phyloP scores from a whole-genome alignment of 805 yeast species.

The Candida broadrunensis region DNA sequence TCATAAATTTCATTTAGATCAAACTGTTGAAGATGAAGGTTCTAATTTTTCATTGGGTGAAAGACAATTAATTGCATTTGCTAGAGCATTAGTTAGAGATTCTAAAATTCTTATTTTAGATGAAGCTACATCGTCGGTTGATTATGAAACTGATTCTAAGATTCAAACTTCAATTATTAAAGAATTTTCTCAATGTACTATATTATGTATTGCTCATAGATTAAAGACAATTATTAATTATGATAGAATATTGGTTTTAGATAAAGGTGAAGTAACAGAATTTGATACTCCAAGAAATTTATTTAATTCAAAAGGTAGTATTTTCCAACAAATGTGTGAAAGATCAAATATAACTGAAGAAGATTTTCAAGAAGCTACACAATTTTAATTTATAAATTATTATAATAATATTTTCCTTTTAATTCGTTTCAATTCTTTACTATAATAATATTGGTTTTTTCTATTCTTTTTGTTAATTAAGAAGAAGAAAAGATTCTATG shows the following conservation, averaged over 20 bases:
- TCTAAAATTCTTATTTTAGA: conserved; percentile 78
- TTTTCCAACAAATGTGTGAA: conserved; percentile 71
- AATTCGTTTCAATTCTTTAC: too few species aligned
- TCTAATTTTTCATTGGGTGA: conserved; percentile 74
- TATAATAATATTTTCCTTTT: background rate
- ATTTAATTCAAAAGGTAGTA: conserved; percentile 48
- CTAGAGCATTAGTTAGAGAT: conserved; percentile 77
- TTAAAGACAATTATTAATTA: conserved; percentile 70
- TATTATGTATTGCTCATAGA: conserved; percentile 86
- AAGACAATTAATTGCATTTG: conserved; percentile 74
- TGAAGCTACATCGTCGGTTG: conserved; percentile 81
- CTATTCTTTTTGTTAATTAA: too few species aligned
- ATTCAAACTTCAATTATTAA: conserved; percentile 71
- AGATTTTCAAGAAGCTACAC: conserved; percentile 33
- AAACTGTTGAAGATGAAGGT: conserved; percentile 64
- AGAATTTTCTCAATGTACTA: conserved; percentile 71
- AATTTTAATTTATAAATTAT: conserved; percentile 2
- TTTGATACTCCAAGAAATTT: conserved; percentile 73
- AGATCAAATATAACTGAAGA: conserved; percentile 39
- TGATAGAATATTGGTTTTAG: conserved; percentile 78
- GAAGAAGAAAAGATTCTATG: too few species aligned
- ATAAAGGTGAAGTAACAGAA: conserved; percentile 73
- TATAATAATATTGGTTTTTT: too few species aligned
- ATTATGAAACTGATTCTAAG: conserved; percentile 80
- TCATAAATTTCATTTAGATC: conserved; percentile 44